Conservation (phyloP, 2,329 filamentous ascomycete species). For the Talaromyces marneffei region DNA sequence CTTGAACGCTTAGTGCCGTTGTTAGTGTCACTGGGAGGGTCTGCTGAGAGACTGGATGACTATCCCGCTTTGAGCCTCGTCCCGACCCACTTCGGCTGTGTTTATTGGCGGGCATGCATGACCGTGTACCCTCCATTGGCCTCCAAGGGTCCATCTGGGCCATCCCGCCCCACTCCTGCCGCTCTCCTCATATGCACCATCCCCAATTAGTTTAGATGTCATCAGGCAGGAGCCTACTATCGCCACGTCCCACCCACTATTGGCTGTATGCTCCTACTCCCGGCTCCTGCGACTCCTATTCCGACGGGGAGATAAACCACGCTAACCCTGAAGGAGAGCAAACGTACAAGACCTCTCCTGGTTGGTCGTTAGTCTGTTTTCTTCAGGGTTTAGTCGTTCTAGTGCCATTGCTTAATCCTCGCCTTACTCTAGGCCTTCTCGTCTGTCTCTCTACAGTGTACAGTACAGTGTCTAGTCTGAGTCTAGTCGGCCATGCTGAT, state of each 20-base stretch:
- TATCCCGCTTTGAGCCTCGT: not conserved
- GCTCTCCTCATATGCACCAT: not conserved
- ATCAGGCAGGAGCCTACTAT: not conserved
- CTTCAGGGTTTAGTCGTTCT: constrained; percentile 8
- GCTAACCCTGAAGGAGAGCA: not conserved
- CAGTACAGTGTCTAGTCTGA: not conserved
- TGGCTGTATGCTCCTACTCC: not conserved
- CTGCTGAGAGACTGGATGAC: not conserved
- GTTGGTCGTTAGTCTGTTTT: not conserved
- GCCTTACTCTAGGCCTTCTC: not conserved
- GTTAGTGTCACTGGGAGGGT: not conserved
- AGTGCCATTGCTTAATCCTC: not conserved
- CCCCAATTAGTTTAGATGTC: not conserved
- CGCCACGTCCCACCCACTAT: not conserved
- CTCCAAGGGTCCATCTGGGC: not conserved
- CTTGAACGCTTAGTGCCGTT: not conserved
- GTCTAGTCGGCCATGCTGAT: not conserved
- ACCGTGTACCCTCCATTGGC: not conserved
- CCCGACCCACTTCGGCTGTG: not conserved
- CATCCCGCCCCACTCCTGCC: not conserved
- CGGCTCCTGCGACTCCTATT: not conserved
- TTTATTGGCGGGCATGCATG: not conserved
- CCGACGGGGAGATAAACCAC: not conserved
- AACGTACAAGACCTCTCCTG: not conserved
- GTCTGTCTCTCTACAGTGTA: too few relatives aligned